Evolutionary conservation across 768 basidiomycete species (phyloP), one percentile per base, ranked within the genome.

Genomic region (Hygrophoropsis aurantiaca): DNA sequence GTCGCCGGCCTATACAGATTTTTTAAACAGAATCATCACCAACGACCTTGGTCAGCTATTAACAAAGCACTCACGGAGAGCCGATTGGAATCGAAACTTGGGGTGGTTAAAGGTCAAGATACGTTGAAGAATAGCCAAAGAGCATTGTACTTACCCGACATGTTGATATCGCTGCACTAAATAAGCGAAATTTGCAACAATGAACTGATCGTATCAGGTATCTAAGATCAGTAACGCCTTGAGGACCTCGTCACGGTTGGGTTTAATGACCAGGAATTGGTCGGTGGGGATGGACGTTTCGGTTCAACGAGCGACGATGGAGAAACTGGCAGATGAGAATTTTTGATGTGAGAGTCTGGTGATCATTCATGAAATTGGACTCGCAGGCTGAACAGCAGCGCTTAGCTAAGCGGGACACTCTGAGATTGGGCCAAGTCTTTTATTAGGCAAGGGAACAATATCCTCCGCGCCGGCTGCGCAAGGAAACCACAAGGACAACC

Each of bases 341-440:
- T 57, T 62, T 54, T 19, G 27, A 16, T 36, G 24, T 44, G 20
- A 11, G 43, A 35, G 27, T 8, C 15, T 44, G 21, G 23, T 5
- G n/a, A 18, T n/a, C 7, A 27, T 25, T 44, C 13, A 47, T 46
- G 19, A 24, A 7, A 10, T 18, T 24, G 21, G 37, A 43, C 44
- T 35, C 40, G 37, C 41, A 25, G 42, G 42, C 42, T 47, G 13
- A 13, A 19, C 24, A 26, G 36, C 38, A 20, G 20, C 41, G 4
- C 4, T 63, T 63, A 63, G 25, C 36, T 66, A 63, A 55, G 50
- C 49, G 10, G 30, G 27, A 20, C 15, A 26, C 33, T 18, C 38
- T 25, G 21, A 19, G 7, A 30, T 30, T n/a, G n/a, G 27, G 27
- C 27, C 27, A 13, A 13, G 27, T 30, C 27, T 30, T 30, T 30